These are phyloP conservation scores for Pseudovirgaria hyperparasitica DNA, from an alignment of 2,329 filamentous ascomycete species.

Conservation along the genomic window DNA sequence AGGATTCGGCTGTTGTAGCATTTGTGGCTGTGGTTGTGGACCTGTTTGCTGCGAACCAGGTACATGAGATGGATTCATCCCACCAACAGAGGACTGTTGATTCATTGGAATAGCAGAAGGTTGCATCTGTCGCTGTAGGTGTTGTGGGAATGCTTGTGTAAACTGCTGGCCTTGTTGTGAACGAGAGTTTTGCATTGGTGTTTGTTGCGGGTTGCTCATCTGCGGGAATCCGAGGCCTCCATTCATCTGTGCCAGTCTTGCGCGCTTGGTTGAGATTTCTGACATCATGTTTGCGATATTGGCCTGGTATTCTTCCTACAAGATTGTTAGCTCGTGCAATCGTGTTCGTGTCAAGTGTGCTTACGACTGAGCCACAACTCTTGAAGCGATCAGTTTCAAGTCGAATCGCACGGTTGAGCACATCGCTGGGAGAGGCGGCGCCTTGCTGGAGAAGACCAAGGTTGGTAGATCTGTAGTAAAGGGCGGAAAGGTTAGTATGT, in stretches of 20 bases:
- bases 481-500: too few relatives aligned
- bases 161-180: slow-evolving; percentile 31
- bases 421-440: too few relatives aligned
- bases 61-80: slow-evolving; percentile 16
- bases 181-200: slow-evolving; percentile 18
- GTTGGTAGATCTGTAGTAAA: too few relatives aligned
- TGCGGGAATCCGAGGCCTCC: slow-evolving; percentile 19
- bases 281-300: slow-evolving; percentile 18
- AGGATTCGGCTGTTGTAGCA: slow-evolving; percentile 12
- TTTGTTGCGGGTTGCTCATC: slow-evolving; percentile 24
- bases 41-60: slow-evolving; percentile 13
- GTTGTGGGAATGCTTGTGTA: slow-evolving; percentile 30
- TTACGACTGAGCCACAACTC: background rate
- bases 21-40: slow-evolving; percentile 19
- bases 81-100: slow-evolving; percentile 19
- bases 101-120: slow-evolving; percentile 33
- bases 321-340: slow-evolving; percentile 6
- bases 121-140: slow-evolving; percentile 39
- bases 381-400: slow-evolving; percentile 18
- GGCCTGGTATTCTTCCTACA: slow-evolving; percentile 17
- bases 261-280: slow-evolving; percentile 16
- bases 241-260: slow-evolving; percentile 17
- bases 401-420: too few relatives aligned
- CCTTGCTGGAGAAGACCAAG: too few relatives aligned
- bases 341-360: background rate